phyloP scores from a whole-genome alignment of 352 stramenopile genomes.

The Globisporangium cystogenes region DNA sequence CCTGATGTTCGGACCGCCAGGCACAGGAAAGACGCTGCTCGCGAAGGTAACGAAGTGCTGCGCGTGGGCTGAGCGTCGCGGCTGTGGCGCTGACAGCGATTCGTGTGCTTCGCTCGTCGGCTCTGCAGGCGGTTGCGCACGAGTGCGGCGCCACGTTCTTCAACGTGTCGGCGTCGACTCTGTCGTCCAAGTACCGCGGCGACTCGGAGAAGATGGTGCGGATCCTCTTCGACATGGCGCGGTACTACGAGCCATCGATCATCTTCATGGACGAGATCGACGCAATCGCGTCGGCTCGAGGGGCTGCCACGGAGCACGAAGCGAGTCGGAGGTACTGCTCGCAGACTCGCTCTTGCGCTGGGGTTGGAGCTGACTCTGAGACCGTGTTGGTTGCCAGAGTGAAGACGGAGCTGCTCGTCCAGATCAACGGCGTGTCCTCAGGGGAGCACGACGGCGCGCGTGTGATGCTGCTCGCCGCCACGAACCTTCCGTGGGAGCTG shows the following conservation, averaged over 20 bases:
- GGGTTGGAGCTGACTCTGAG: no score
- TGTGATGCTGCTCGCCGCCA: conserved; percentile 93
- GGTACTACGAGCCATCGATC: conserved; percentile 95
- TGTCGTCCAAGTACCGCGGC: conserved; percentile 93
- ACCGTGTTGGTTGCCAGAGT: conserved; percentile 61
- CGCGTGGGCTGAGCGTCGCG: no score
- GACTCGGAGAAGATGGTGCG: conserved; percentile 95
- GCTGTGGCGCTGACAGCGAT: no score
- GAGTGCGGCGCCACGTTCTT: conserved; percentile 98
- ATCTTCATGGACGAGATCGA: conserved; percentile 99
- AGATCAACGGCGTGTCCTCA: conserved; percentile 93
- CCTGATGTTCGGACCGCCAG: conserved; percentile 84
- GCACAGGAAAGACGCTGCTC: conserved; percentile 89
- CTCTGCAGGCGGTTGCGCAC: conserved; percentile 91
- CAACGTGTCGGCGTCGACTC: conserved; percentile 91
- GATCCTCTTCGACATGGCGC: conserved; percentile 98
- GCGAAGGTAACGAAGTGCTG: no score
- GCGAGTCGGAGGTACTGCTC: conserved; percentile 58
- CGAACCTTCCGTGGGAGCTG: conserved; percentile 96
- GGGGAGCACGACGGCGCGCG: conserved; percentile 22
- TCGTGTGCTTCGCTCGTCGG: no score
- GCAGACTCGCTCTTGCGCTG: no score
- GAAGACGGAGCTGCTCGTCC: conserved; percentile 97
- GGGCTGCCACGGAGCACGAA: conserved; percentile 77
- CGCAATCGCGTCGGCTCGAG: conserved; percentile 78